Base-by-base conservation (phyloP, 352 stramenopile genomes). In the Globisporangium carolinianum region DNA sequence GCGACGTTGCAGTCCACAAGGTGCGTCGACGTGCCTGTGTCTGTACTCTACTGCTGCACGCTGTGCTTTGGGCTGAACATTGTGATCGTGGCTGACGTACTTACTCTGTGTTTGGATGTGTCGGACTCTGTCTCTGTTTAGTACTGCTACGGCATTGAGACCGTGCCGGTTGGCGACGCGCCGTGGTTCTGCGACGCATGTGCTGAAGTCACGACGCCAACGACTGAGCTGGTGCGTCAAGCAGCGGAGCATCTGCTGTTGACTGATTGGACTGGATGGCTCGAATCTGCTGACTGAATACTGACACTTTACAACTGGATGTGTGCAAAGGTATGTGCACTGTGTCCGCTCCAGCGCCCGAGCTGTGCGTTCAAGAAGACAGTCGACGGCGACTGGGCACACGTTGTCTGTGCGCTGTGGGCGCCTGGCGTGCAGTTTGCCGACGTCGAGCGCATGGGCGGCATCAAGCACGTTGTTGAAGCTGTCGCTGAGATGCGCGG, bases 151-250 rank as follows among this genome's bases (percentile, higher is more conserved):
- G 86, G 86, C 7, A 94, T 95, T 53, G 72, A 83, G 11, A 67
- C 73, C 47, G 81, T 95, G 2, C 86, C 86, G 0, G 82, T 91
- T 57, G 84, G 83, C 41, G 86, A 95, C 36, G 71, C 75, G 15
- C 86, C 86, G 18, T 95, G 86, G 86, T 93, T 85, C 48, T 95
- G 86, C 61, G 86, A 95, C 55, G 87, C 75, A 51, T 95, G 86
- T 67, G 68, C 73, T 14, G 67, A 86, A 45, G 56, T 66, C 8
- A 57, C 72, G 2, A 64, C 53, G 6, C 66, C 75, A 15, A 66
- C 73, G n/a, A 68, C 57, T 35, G 71, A 91, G 60, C 60, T 67
- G 71, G 77, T 92, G 61, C 32, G 69, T 32, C 24, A 32, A 32
- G 24, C 24, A 32, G 24, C 24, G 24, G 24, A 32, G 24, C 24